These are phyloP conservation scores for Neurospora sp. DNA, from an alignment of 2,329 filamentous ascomycete species.

Conservation along the genomic window DNA sequence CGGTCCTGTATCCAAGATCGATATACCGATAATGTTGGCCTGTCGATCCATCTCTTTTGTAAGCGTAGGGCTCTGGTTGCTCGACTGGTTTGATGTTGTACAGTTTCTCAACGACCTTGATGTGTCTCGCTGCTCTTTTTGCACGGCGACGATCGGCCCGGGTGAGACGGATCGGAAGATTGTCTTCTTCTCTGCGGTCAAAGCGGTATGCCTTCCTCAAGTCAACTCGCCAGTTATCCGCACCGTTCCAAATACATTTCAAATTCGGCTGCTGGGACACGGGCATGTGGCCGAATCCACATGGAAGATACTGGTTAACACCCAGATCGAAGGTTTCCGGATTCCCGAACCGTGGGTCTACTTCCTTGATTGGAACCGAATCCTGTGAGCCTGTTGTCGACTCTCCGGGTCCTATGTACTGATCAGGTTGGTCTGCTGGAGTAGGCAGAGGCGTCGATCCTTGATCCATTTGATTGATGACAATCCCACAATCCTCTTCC, in stretches of 20 bases:
- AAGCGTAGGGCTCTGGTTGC: neutral
- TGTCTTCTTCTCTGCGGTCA: neutral
- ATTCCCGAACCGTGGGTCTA: neutral
- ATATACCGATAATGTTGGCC: neutral
- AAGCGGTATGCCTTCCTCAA: rapidly evolving
- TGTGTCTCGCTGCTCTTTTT: neutral
- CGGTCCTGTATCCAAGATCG: neutral
- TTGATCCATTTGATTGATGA: rapidly evolving
- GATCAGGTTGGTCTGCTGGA: neutral
- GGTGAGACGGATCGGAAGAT: neutral
- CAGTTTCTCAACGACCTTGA: neutral
- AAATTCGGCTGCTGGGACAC: neutral
- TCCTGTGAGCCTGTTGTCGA: neutral
- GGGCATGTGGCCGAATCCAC: neutral
- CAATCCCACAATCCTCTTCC: neutral
- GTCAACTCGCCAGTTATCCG: no score
- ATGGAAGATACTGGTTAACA: neutral
- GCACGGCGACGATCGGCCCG: neutral
- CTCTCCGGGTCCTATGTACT: neutral
- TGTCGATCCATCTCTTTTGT: neutral
- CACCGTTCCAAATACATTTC: neutral
- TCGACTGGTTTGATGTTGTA: neutral
- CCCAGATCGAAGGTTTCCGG: neutral
- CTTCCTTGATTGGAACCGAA: neutral
- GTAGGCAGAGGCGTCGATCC: neutral